Conservation (phyloP, 2,329 filamentous ascomycete genomes). For the Verticillium albo-atrum region DNA sequence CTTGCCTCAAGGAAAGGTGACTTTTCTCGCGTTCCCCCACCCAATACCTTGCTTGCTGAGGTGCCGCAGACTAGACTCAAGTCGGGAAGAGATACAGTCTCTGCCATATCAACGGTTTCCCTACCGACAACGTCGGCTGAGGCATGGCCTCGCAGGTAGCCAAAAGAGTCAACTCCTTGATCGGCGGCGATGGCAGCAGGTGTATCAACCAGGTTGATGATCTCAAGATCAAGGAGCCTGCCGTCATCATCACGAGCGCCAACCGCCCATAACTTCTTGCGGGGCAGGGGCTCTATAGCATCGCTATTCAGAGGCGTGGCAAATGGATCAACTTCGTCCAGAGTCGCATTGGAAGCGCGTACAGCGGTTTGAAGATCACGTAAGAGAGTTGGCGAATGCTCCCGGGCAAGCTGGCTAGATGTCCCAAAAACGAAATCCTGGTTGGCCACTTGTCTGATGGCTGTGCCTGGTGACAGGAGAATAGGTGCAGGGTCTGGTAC, state of each 20-base stretch:
- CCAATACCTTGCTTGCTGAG: background rate
- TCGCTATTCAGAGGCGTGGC: conserved; percentile 33
- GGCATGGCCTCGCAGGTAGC: conserved; percentile 18
- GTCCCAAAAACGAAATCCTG: conserved; percentile 85
- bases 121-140: background rate
- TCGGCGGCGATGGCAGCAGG: conserved; percentile 19
- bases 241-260: conserved; percentile 64
- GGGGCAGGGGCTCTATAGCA: conserved; percentile 23
- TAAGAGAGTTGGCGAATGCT: conserved; percentile 65
- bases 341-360: conserved; percentile 47
- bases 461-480: conserved; percentile 65
- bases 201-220: conserved; percentile 53
- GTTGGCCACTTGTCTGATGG: conserved; percentile 57
- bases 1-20: background rate
- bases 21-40: background rate
- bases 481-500: conserved; percentile 36
- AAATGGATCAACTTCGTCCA: conserved; percentile 29
- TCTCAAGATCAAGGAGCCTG: conserved; percentile 57
- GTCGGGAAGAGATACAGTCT: background rate
- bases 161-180: conserved; percentile 31
- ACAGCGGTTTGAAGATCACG: conserved; percentile 60
- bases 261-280: conserved; percentile 61
- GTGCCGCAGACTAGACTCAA: background rate
- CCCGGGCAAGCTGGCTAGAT: conserved; percentile 73
- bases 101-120: background rate